Base-by-base conservation (phyloP, 2,329 filamentous ascomycete genomes). In the Byssoonygena ceratinophila region DNA sequence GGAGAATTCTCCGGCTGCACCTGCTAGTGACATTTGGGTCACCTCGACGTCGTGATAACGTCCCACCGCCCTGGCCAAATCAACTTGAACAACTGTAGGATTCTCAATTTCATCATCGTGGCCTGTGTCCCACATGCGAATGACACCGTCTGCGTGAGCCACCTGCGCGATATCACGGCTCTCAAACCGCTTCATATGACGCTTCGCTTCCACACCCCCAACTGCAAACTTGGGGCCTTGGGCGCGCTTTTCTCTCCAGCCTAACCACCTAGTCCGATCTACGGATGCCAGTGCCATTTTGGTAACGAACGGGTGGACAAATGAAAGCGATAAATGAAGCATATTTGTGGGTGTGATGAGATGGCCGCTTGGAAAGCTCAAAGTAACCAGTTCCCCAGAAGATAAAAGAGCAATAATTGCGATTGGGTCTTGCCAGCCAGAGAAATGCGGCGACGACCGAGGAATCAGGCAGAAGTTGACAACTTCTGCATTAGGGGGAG, bases 101-200 rank as follows among this genome's bases (percentile, higher is more conserved):
- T 97, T 97, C 67, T 98, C 92, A 47, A 98, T 85, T 62, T 96
- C 87, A 63, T 98, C 92, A 12, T 82, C 86, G 62, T 94, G 86
- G 0, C 92, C 92, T 18, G 84, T 81, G 68, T 98, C 92, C 89
- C 90, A 98, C 5, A 97, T 74, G 29, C 90, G 78, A n/a, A 98
- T 76, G 0, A 86, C 94, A 50, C 90, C 88, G 68, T 98, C 92
- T 2, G 84, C 88, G 66, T 98, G 91, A 0, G 88, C 84, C 3
- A 87, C 87, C 56, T 91, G 85, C 5, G 95, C 78, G 41, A 97
- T 80, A 53, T 89, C 94, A 45, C 92, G 80, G 55, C 83, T 78
- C 62, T 95, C 89, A 60, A 87, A 90, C 56, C 87, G 76, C 61
- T 87, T 86, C 37, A 87, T 73, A 5, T 83, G 80, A 57, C 82